Base-by-base conservation (phyloP, 108 stramenopile species). In the Phaeodactylum tricornutum region DNA sequence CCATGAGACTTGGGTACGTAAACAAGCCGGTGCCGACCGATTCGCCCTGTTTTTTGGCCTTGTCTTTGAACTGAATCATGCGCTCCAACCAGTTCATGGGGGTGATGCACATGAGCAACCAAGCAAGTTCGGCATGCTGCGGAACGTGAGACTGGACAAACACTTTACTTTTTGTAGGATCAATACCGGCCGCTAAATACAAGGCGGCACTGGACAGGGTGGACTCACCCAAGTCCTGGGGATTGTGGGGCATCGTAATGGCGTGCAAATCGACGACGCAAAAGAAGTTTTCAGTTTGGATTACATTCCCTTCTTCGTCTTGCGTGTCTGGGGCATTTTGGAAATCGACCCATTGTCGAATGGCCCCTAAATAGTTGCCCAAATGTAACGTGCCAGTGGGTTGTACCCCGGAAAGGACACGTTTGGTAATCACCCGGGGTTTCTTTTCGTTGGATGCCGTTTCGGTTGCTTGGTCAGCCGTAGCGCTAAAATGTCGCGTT, bases 11-110 rank as follows among this genome's bases (percentile, higher is more conserved):
- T 8, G 99, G 99, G 59, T 99, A 99, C 36, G 87, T 77, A 57
- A 98, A 89, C 5, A 99, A 72, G 15, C 99, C 97, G 1, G 81
- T 81, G 0, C 90, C 93, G 23, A 93, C 93, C 19, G 83, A 73
- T 57, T 93, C 93, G 28, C 77, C 81, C 22, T 75, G 67, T 50
- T 96, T 99, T 55, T 74, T 75, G 3, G 93, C 66, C 77, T 99
- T 99, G 47, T 98, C 96, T 64, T 98, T 99, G 85, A 87, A 99
- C 74, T 99, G 99, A 42, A 98, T 99, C 99, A 99, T 99, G 20
- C 97, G 84, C 60, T 98, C 96, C 40, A 99, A 58, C 95, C 97
- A 96, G 47, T 84, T 92, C 85, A 99, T 90, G 8, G 99, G 97
- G 6, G 96, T 96, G 35, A 81, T 66, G 64, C 96, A 97, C 45